Base-by-base conservation (phyloP, 1,284 basidiomycete species). In the Fomes fomentarius region DNA sequence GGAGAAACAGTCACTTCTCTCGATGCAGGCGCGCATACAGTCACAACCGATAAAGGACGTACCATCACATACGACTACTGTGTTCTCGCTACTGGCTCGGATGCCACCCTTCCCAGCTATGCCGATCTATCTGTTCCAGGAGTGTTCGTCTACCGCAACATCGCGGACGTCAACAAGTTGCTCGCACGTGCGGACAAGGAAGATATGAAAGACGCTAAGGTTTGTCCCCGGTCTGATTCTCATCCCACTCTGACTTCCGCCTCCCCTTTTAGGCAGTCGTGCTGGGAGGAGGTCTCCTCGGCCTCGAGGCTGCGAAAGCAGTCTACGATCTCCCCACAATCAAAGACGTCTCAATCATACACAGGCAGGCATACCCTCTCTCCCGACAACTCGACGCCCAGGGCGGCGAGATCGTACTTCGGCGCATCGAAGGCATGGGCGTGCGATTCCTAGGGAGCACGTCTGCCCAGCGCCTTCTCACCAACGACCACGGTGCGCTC, bases 281-380 rank as follows among this genome's bases (percentile, higher is more conserved):
- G 3, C 77, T 91, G 15, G 89, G 89, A n/a, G 88, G 87, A 17
- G 88, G 88, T 30, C 70, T 91, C 1, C 77, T 91, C 14, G 89
- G 88, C 14, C 75, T 91, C 24, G 89, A 91, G 71, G 88, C 88
- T 0, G 88, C 87, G 12, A 89, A 90, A 63, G 89, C 88, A 0
- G 76, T 85, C 5, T 81, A 85, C 60, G 87, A 91, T 67, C 74
- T 88, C 56, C 67, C 69, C 14, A 71, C 69, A 0, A 69, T 80
- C 45, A 68, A 71, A 9, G 66, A 76, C 37, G 81, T 82, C 30
- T 65, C 76, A 15, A 84, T 88, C 61, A 70, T 87, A 34, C 84
- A 87, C 63, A 78, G 86, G n/a, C 78, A 81, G 55, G 72, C 72
- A 0, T 87, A 81, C 66, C 83, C 85, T 0, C 74, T 91, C 48